phyloP scores from a whole-genome alignment of 768 basidiomycete species.

The Hemileccinum rubropunctum region DNA sequence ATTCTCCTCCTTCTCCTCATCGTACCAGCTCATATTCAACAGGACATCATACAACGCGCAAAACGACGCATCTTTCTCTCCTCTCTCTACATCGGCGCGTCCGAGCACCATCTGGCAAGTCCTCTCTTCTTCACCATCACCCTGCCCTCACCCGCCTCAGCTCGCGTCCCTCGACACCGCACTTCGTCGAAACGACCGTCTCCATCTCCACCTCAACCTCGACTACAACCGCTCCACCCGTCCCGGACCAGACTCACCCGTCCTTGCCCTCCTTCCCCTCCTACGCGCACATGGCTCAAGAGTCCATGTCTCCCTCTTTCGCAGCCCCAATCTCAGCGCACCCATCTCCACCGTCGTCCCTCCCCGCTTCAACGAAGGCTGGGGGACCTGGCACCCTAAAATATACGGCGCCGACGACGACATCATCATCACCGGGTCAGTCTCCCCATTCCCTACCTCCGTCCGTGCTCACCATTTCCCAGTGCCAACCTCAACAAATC shows the following conservation, averaged over 20 bases:
- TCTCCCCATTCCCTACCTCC: neutral
- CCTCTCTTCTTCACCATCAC: neutral
- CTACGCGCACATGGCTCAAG: slow-evolving; percentile 67
- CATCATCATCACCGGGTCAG: slow-evolving; percentile 89
- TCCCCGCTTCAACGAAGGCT: slow-evolving; percentile 94
- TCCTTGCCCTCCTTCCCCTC: slow-evolving; percentile 68
- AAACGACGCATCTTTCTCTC: slow-evolving; percentile 83
- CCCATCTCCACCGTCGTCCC: slow-evolving; percentile 80
- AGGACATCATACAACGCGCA: slow-evolving; percentile 81
- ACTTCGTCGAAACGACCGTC: slow-evolving; percentile 53
- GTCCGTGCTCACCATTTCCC: slow-evolving; percentile 5
- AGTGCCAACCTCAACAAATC: slow-evolving; percentile 93
- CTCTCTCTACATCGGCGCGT: slow-evolving; percentile 81
- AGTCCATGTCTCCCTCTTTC: slow-evolving; percentile 78
- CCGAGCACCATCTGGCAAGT: slow-evolving; percentile 77
- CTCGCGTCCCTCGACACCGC: slow-evolving; percentile 62
- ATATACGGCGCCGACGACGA: slow-evolving; percentile 93
- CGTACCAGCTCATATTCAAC: neutral
- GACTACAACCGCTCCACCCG: slow-evolving; percentile 82
- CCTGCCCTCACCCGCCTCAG: slow-evolving; percentile 40
- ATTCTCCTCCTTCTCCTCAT: neutral
- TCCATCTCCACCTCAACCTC: slow-evolving; percentile 70
- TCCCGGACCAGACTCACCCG: slow-evolving; percentile 67
- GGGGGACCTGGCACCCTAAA: slow-evolving; percentile 99
- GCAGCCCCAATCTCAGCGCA: slow-evolving; percentile 85